Percentiles rank a stretch among this genome's conserved stretches.
phyloP scores from a whole-genome alignment of 805 yeast genomes.

The Ogataea degrootiae region DNA sequence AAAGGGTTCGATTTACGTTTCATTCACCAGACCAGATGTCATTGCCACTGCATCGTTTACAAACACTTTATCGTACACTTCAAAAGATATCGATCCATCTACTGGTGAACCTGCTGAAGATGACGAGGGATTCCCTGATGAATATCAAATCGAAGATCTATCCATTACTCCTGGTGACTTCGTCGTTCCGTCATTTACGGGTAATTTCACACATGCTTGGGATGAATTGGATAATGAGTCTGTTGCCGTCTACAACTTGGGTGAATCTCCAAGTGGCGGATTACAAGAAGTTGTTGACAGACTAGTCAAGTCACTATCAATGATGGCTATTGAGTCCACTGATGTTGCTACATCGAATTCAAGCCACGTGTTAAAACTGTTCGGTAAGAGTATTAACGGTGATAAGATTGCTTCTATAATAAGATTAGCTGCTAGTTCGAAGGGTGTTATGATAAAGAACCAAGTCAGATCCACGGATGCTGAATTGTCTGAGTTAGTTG shows the following conservation, averaged over 20 bases:
- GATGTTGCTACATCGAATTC: conserved; percentile 55
- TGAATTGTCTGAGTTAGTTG: conserved; percentile 46
- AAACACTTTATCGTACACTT: conserved; percentile 65
- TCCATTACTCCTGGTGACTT: conserved; percentile 77
- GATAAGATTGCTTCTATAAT: conserved; percentile 46
- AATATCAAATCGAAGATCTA: conserved; percentile 83
- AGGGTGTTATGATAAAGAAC: conserved; percentile 49
- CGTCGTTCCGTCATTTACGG: conserved; percentile 69
- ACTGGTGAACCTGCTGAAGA: conserved; percentile 62
- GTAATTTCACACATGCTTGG: conserved; percentile 67
- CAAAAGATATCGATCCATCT: conserved; percentile 73
- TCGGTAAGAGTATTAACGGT: conserved; percentile 68
- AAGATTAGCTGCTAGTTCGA: conserved; percentile 46
- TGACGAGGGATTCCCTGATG: conserved; percentile 88
- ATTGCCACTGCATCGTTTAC: conserved; percentile 42
- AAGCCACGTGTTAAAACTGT: conserved; percentile 72
- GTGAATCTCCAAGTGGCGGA: conserved; percentile 34
- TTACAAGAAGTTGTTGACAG: conserved; percentile 55
- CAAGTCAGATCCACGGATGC: conserved; percentile 54
- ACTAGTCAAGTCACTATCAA: conserved; percentile 48
- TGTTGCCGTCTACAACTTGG: conserved; percentile 63
- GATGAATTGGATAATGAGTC: conserved; percentile 66
- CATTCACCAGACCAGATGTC: conserved; percentile 57
- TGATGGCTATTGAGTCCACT: conserved; percentile 71
- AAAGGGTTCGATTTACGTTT: conserved; percentile 73